These are phyloP conservation scores for Carnegiea gigantea DNA, from an alignment of 179 eudicot species.

Conservation along the genomic window DNA sequence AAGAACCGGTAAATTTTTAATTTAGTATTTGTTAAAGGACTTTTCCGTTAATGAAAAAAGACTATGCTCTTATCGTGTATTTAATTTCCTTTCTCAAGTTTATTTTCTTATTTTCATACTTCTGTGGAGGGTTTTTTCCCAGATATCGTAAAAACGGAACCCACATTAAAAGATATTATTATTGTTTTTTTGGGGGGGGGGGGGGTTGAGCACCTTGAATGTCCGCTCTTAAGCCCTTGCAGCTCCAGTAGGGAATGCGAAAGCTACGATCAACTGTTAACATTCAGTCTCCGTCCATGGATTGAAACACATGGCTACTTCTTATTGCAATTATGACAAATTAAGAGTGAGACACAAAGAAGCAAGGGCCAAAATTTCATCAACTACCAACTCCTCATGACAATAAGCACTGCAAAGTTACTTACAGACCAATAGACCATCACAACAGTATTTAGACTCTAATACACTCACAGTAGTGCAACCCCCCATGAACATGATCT, in stretches of 20 bases:
- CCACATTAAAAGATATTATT: too few relatives aligned
- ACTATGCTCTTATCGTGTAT: too few relatives aligned
- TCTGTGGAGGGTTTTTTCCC: too few relatives aligned
- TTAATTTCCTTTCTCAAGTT: too few relatives aligned
- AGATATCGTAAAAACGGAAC: too few relatives aligned
- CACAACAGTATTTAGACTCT: neutral
- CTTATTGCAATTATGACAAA: neutral
- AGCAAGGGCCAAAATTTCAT: neutral
- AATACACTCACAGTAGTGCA: neutral
- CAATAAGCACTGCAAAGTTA: conserved; percentile 1
- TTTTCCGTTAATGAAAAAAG: too few relatives aligned
- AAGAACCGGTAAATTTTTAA: too few relatives aligned
- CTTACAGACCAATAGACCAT: neutral
- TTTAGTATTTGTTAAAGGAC: too few relatives aligned
- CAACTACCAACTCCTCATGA: neutral
- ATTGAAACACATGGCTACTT: neutral
- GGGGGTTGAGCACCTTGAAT: too few relatives aligned
- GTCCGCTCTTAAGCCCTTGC: too few relatives aligned
- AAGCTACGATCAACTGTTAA: neutral
- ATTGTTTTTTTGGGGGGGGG: too few relatives aligned
- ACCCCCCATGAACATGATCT: neutral
- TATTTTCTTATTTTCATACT: too few relatives aligned
- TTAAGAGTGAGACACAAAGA: neutral
- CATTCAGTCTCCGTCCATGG: neutral
- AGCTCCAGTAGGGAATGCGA: neutral